Conservation (phyloP, 1,284 basidiomycete genomes). For the Athelia psychrophila region DNA sequence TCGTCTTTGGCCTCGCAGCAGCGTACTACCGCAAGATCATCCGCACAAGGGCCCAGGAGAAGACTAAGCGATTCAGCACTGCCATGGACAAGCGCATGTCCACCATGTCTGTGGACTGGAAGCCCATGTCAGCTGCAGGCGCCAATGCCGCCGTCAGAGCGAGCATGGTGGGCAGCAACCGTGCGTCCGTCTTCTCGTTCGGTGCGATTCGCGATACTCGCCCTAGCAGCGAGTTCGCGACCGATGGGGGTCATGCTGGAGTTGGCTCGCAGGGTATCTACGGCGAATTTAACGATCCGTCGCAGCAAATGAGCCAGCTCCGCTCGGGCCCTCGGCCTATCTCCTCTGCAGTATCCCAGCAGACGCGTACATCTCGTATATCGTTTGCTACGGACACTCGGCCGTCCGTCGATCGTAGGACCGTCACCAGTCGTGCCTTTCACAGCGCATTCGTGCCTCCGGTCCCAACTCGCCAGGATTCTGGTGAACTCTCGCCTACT, state of each 20-base stretch:
- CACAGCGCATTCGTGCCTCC: conserved; percentile 54
- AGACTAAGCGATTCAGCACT: conserved; percentile 68
- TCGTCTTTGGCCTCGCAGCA: conserved; percentile 45
- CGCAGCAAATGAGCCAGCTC: conserved; percentile 48
- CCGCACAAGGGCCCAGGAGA: conserved; percentile 54
- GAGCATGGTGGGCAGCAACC: conserved; percentile 56
- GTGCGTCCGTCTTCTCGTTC: conserved; percentile 54
- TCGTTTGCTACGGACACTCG: conserved; percentile 73
- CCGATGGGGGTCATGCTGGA: conserved; percentile 43
- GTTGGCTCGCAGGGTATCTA: conserved; percentile 32
- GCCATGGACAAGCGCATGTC: conserved; percentile 82
- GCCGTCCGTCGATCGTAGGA: conserved; percentile 56
- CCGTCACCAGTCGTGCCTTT: conserved; percentile 51
- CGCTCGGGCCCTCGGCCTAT: conserved; percentile 41
- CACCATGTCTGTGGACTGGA: conserved; percentile 75
- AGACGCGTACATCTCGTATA: conserved; percentile 53
- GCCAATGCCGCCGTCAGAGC: conserved; percentile 71
- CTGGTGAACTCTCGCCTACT: conserved; percentile 55
- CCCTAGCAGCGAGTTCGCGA: conserved; percentile 43
- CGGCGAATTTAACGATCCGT: conserved; percentile 9
- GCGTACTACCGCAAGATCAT: conserved; percentile 56
- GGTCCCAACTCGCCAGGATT: conserved; percentile 42
- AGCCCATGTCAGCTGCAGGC: conserved; percentile 67
- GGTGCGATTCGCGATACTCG: conserved; percentile 44
- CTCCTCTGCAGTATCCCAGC: conserved; percentile 30